Conservation (phyloP, 2,329 filamentous ascomycete species). For the Mariannaea elegans region DNA sequence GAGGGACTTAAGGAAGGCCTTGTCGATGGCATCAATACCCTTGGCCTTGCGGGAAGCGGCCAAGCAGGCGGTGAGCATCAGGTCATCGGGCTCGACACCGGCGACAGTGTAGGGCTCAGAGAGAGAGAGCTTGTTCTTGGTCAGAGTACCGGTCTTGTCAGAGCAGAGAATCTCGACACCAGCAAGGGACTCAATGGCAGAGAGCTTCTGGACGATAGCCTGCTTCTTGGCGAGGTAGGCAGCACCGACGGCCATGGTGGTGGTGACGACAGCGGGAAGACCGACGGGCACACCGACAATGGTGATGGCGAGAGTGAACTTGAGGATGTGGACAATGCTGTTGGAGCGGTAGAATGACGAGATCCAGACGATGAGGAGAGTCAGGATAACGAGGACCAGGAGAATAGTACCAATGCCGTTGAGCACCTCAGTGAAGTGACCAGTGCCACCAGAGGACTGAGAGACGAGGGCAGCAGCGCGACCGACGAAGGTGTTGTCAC, state of each 20-base stretch:
- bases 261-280: constrained; percentile 92
- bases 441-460: constrained; percentile 75
- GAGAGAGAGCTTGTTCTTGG: constrained; percentile 92
- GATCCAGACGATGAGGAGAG: constrained; percentile 84
- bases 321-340: constrained; percentile 78
- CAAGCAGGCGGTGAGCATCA: constrained; percentile 91
- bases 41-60: constrained; percentile 94
- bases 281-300: constrained; percentile 93
- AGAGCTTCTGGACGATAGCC: constrained; percentile 92
- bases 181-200: constrained; percentile 89
- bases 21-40: constrained; percentile 94
- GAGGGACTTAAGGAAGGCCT: constrained; percentile 89
- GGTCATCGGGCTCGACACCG: constrained; percentile 84
- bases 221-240: constrained; percentile 92
- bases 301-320: constrained; percentile 88
- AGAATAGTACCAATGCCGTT: constrained; percentile 87
- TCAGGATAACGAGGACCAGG: constrained; percentile 81
- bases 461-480: constrained; percentile 87
- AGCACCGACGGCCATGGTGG: constrained; percentile 93
- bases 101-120: constrained; percentile 84
- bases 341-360: constrained; percentile 90
- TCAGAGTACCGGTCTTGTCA: constrained; percentile 92
- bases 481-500: constrained; percentile 91
- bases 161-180: constrained; percentile 95
- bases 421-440: constrained; percentile 91